Conservation (phyloP, 1,139 yeast genomes). For the Pichia terricola region DNA sequence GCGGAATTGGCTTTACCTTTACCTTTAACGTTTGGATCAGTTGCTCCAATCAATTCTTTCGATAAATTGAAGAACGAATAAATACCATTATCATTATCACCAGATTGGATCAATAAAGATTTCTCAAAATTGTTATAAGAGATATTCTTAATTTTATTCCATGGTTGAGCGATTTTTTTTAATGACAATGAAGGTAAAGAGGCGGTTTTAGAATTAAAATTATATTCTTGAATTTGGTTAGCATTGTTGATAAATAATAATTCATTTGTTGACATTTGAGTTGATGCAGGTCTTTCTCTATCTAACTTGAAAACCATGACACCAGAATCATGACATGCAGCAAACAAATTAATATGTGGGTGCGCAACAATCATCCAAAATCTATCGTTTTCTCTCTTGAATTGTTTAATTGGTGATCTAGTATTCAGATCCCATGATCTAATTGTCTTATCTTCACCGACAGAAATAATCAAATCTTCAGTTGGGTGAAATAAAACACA, state of each 20-base stretch:
- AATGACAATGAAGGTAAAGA: conserved; percentile 74
- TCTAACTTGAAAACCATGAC: conserved; percentile 97
- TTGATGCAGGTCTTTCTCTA: conserved; percentile 91
- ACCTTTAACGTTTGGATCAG: conserved; percentile 73
- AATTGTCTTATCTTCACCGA: conserved; percentile 94
- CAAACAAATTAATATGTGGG: conserved; percentile 84
- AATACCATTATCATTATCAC: conserved; percentile 50
- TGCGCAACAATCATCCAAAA: conserved; percentile 91
- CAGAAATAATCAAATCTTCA: conserved; percentile 86
- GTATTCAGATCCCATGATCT: conserved; percentile 96
- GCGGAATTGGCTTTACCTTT: conserved; percentile 84
- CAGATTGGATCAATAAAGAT: conserved; percentile 74
- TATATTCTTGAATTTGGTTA: conserved; percentile 76
- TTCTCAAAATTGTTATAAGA: conserved; percentile 92
- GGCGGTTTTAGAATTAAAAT: conserved; percentile 45
- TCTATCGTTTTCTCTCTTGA: conserved; percentile 88
- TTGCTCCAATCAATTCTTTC: conserved; percentile 82
- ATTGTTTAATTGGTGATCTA: conserved; percentile 88
- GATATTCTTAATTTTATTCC: conserved; percentile 78
- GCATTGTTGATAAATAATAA: conserved; percentile 73
- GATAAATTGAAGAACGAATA: conserved; percentile 77
- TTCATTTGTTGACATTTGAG: conserved; percentile 43
- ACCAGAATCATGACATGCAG: conserved; percentile 95
- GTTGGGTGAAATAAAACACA: conserved; percentile 89
- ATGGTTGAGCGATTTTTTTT: conserved; percentile 74